Evolutionary conservation across 805 yeast species (phyloP).

Genomic region (Blastobotrys muscicola): DNA sequence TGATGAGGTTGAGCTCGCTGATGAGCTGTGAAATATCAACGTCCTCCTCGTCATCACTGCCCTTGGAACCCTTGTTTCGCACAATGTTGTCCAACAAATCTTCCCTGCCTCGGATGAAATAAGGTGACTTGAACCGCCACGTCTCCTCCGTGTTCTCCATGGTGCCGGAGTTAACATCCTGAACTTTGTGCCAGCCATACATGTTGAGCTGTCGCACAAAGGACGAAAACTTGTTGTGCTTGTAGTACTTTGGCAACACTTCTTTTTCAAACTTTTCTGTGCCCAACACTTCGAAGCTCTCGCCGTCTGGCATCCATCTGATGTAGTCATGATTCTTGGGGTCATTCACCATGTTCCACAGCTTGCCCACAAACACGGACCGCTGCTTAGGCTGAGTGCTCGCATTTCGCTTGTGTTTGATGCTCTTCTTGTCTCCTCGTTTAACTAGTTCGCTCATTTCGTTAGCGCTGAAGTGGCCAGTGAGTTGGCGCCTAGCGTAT

Average conservation of each 20-base stretch:
- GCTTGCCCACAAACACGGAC: slow-evolving; percentile 86
- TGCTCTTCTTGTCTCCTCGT: slow-evolving; percentile 3
- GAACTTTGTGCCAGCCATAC: slow-evolving; percentile 99
- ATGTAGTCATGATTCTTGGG: slow-evolving; percentile 57
- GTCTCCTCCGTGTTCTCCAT: slow-evolving; percentile 55
- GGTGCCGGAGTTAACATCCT: slow-evolving; percentile 68
- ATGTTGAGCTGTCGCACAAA: slow-evolving; percentile 94
- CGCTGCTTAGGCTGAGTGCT: slow-evolving; percentile 27
- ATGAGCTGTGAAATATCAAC: slow-evolving; percentile 41
- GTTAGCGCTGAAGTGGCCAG: neutral
- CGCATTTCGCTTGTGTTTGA: slow-evolving; percentile 5
- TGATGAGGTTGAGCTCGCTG: slow-evolving; percentile 65
- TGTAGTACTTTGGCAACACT: slow-evolving; percentile 84
- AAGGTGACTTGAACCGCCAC: slow-evolving; percentile 82
- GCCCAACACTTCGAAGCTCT: slow-evolving; percentile 72
- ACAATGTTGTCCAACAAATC: slow-evolving; percentile 79
- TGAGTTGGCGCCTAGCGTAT: no score
- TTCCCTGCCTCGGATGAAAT: slow-evolving; percentile 67
- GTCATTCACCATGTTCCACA: slow-evolving; percentile 95
- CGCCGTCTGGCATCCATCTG: slow-evolving; percentile 79
- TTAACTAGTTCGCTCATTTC: slow-evolving; percentile 2
- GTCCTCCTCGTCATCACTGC: slow-evolving; percentile 31
- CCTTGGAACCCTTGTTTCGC: slow-evolving; percentile 50
- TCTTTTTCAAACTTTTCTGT: slow-evolving; percentile 75
- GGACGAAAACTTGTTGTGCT: slow-evolving; percentile 90